Base-by-base conservation (phyloP, 495 filamentous ascomycete species). In the Penicillium steckii region DNA sequence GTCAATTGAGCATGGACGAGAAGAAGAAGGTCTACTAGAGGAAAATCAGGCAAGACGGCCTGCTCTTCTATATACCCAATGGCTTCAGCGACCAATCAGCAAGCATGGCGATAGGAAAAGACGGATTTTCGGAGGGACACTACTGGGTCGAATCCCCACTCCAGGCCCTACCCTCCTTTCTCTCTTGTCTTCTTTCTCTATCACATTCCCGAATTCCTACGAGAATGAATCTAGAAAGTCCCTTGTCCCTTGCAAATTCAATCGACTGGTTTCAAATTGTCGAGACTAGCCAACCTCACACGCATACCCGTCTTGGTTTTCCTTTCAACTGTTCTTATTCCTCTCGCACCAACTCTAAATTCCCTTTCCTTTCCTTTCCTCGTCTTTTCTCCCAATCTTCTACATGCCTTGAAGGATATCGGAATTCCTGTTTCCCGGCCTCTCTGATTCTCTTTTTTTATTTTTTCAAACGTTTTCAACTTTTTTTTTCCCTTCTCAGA, bases 21-120 rank as follows among this genome's bases (percentile, higher is more conserved):
- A 98, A 98, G 86, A 98, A 98, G 86, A 98, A 98, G 82, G 94
- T 98, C 55, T 98, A 98, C 75, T 98, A 88, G 60, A 54, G 40
- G 8, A 46, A 49, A 47, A 46, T 17, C 53, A 18, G 47, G 23
- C 21, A 50, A 22, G 17, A 57, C 32, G 22, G 29, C 19, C 21
- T 50, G 35, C 46, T 44, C 47, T 38, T 59, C 42, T 50, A 44
- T 65, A 55, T 60, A 57, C 50, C 45, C 44, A 23, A 19, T 23
- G 38, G 44, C 47, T 47, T 21, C 32, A 22, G 21, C 44, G 52
- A 46, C 15, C 37, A 49, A 24, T 45, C 19, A 13, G 27, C 48
- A 53, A 60, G 15, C 50, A 41, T 19, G 13, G 37, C 23, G 15
- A 48, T 35, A 23, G 23, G 18, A 38, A 46, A 27, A 3, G 38